phyloP scores from a whole-genome alignment of 164 flowering plant genomes.

The Taxillus chinensis region DNA sequence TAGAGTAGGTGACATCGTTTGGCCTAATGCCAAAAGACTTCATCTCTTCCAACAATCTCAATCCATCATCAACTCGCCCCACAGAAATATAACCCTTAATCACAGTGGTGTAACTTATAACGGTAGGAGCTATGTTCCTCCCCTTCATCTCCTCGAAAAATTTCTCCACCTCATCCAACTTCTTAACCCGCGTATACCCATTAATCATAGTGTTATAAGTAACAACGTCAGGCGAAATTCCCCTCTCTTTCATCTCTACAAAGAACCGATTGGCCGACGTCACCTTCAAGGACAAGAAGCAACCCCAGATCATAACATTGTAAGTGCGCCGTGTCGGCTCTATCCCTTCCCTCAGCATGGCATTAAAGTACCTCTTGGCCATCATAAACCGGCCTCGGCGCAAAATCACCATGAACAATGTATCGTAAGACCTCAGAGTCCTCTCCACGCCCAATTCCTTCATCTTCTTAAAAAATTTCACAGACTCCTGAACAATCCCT shows the following conservation, averaged over 20 bases:
- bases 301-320: slow-evolving; percentile 83
- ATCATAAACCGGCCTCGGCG: slow-evolving; percentile 74
- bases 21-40: slow-evolving; percentile 49
- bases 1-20: slow-evolving; percentile 54
- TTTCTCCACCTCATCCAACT: slow-evolving; percentile 72
- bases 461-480: slow-evolving; percentile 72
- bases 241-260: slow-evolving; percentile 70
- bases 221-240: slow-evolving; percentile 54
- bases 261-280: slow-evolving; percentile 69
- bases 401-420: slow-evolving; percentile 69
- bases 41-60: slow-evolving; percentile 74
- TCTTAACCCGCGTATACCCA: slow-evolving; percentile 56
- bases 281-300: slow-evolving; percentile 54
- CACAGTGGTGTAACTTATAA: slow-evolving; percentile 77
- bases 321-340: slow-evolving; percentile 67
- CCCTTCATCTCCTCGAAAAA: slow-evolving; percentile 72
- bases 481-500: slow-evolving; percentile 91
- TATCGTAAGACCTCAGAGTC: slow-evolving; percentile 51
- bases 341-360: slow-evolving; percentile 73
- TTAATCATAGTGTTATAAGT: slow-evolving; percentile 73
- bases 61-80: slow-evolving; percentile 60
- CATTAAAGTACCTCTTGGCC: slow-evolving; percentile 82
- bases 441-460: slow-evolving; percentile 65
- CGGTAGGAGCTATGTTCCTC: slow-evolving; percentile 48
- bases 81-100: slow-evolving; percentile 73